Percentiles rank a stretch among this genome's conserved stretches.
phyloP scores from a whole-genome alignment of 305 asterid genomes.

The Fraxinus floribunda region DNA sequence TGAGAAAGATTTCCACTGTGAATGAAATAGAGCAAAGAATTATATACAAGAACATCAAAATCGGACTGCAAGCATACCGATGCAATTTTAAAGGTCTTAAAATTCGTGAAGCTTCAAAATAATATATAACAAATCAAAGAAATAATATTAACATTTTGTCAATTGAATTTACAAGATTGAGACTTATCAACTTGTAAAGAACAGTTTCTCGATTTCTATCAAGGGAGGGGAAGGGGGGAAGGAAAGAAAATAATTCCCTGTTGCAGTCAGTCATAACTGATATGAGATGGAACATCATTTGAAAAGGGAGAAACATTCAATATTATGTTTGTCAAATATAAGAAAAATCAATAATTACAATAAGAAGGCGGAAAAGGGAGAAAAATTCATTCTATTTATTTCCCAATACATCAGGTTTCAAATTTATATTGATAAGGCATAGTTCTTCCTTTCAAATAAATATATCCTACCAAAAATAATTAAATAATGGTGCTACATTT shows the following conservation, averaged over 20 bases:
- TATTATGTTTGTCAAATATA: slow-evolving; percentile 3
- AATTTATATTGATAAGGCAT: neutral
- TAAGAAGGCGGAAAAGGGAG: slow-evolving; percentile 1
- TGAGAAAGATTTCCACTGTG: slow-evolving; percentile 80
- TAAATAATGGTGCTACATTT: neutral
- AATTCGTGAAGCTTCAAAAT: neutral
- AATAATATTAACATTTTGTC: neutral
- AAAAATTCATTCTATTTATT: neutral
- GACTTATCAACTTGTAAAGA: neutral
- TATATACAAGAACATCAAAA: slow-evolving; percentile 7
- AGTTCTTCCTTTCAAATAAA: neutral
- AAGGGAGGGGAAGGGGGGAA: neutral
- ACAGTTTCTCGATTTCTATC: neutral
- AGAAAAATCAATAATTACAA: neutral
- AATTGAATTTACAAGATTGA: neutral
- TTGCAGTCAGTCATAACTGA: neutral
- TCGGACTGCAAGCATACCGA: slow-evolving; percentile 15
- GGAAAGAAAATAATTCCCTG: neutral
- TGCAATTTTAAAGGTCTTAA: slow-evolving; percentile 15
- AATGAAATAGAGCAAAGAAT: slow-evolving; percentile 34
- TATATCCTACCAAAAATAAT: neutral
- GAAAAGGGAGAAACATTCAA: neutral
- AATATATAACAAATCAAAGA: slow-evolving; percentile 10
- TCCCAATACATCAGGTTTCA: neutral
- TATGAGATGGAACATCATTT: neutral